Evolutionary conservation across 352 stramenopile species (phyloP).

Genomic region (Phytophthora lateralis): DNA sequence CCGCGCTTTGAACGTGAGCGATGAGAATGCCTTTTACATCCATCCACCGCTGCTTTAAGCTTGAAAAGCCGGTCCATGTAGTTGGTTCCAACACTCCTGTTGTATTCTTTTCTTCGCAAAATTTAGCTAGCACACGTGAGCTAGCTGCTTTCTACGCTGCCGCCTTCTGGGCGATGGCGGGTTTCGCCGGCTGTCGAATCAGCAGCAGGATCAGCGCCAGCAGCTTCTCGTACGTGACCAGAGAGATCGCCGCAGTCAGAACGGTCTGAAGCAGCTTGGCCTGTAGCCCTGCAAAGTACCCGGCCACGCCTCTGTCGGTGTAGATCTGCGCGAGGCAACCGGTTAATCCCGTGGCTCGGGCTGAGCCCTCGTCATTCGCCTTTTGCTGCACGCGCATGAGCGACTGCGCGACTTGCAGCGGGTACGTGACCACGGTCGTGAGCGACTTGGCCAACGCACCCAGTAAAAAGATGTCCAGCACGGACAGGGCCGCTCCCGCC

Average conservation of each 20-base stretch:
- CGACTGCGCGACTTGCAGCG: slow-evolving; percentile 93
- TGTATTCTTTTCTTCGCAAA: slow-evolving; percentile 18
- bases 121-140: slow-evolving; percentile 11
- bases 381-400: slow-evolving; percentile 83
- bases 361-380: not conserved
- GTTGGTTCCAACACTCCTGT: slow-evolving; percentile 7
- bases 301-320: slow-evolving; percentile 67
- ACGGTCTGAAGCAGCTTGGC: slow-evolving; percentile 95
- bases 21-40: no score
- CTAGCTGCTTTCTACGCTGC: slow-evolving; percentile 34
- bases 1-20: no score
- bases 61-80: no score
- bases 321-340: slow-evolving; percentile 69
- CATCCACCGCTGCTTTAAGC: not conserved
- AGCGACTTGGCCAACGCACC: slow-evolving; percentile 92
- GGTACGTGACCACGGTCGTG: slow-evolving; percentile 94
- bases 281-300: slow-evolving; percentile 91
- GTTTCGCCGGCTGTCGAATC: slow-evolving; percentile 46
- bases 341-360: slow-evolving; percentile 21
- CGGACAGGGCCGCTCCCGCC: slow-evolving; percentile 46
- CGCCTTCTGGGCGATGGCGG: slow-evolving; percentile 44
- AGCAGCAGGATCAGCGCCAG: slow-evolving; percentile 60
- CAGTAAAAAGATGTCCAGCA: slow-evolving; percentile 91
- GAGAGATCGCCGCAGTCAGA: slow-evolving; percentile 92
- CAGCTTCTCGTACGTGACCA: slow-evolving; percentile 95